phyloP scores from a whole-genome alignment of 2,329 filamentous ascomycete species.

The Cordyceps farinosa region DNA sequence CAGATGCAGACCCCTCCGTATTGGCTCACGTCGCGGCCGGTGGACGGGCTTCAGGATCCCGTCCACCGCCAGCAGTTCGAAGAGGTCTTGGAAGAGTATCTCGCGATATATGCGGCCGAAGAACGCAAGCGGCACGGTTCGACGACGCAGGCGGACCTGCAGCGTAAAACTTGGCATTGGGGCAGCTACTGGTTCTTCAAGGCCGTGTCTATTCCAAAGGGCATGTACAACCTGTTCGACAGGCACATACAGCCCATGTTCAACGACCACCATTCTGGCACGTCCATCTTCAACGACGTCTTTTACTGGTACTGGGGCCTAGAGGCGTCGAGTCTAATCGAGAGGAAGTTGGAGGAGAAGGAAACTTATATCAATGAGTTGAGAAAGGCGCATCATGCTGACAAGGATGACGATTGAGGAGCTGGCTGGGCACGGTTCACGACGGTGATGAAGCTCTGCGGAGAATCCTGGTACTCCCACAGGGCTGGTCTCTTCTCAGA shows the following conservation, averaged over 20 bases:
- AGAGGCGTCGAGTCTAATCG: neutral
- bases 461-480: no score
- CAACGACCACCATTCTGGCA: neutral
- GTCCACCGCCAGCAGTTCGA: neutral
- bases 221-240: neutral
- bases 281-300: neutral
- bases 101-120: neutral
- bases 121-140: neutral
- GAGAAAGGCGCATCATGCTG: neutral
- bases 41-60: conserved; percentile 1
- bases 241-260: neutral
- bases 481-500: no score
- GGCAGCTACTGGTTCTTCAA: conserved; percentile 5
- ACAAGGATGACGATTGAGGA: neutral
- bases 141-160: neutral
- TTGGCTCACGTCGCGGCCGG: conserved; percentile 25
- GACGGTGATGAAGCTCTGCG: no score
- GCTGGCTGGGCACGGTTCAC: no score
- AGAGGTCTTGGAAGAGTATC: neutral
- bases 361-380: neutral
- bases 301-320: neutral
- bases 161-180: neutral
- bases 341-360: neutral
- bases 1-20: conserved; percentile 28
- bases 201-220: neutral